Evolutionary conservation across 2,329 filamentous ascomycete genomes (phyloP), one percentile per base, ranked within the genome.

Genomic region (Xylariaceae sp.): DNA sequence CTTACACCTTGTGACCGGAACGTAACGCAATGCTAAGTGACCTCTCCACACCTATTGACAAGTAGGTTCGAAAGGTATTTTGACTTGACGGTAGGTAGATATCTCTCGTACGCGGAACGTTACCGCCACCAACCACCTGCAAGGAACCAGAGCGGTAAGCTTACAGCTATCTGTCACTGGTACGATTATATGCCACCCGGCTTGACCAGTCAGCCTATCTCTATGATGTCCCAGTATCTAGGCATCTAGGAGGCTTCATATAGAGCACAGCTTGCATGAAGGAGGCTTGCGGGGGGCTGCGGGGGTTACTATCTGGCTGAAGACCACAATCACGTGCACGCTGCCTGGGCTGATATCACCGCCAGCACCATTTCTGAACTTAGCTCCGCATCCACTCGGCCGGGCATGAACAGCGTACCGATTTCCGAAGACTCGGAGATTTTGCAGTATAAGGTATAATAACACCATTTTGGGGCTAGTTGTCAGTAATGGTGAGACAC

Each of bases 381-480:
- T n/a, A n/a, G n/a, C n/a, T n/a, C n/a, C n/a, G n/a, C n/a, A n/a
- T n/a, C n/a, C n/a, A 24, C 21, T 39, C 9, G 32, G 24, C 26
- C 15, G 30, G 20, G 24, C 40, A 23, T n/a, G 20, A 40, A 42
- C 32, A 41, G 11, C 24, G 23, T 42, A 30, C 35, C 36, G 36
- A 51, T 7, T 7, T n/a, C 40, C 40, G 45, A 39, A 69, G 60
- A 9, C 76, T 75, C n/a, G 66, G 65, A 59, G 77, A 74, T 49
- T 71, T 68, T 15, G 20, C 6, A 33, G n/a, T 4, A 6, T n/a
- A 26, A 18, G 26, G n/a, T 4, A 6, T n/a, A 26, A 18, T 20
- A 16, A 26, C 16, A 15, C 33, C 33, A 36, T 16, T 16, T 13
- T 8, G 29, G 6, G 42, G 13, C 36, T n/a, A n/a, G n/a, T n/a